A percentile compares a stretch with the other conserved stretches of the same genome.
These are phyloP conservation scores for Pseudomassariella vexata DNA, from an alignment of 2,329 filamentous ascomycete species.

Conservation along the genomic window DNA sequence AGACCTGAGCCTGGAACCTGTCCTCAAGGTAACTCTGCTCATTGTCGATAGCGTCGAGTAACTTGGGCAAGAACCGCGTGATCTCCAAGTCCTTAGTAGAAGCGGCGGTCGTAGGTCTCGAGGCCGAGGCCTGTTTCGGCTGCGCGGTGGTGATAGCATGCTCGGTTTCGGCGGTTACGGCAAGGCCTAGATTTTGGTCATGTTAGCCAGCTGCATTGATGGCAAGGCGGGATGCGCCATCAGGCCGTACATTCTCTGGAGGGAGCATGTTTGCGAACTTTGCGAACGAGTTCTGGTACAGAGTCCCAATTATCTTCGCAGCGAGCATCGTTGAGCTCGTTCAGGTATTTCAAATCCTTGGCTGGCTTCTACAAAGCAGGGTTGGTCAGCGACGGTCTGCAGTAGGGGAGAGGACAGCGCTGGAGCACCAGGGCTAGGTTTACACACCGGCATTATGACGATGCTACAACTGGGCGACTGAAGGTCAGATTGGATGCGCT, in stretches of 20 bases:
- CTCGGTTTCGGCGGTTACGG: conserved; percentile 65
- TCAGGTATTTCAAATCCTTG: conserved; percentile 80
- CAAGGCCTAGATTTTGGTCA: conserved; percentile 49
- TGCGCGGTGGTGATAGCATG: conserved; percentile 54
- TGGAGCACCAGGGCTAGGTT: too few relatives aligned
- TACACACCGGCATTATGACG: conserved; percentile 4
- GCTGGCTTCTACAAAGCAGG: conserved; percentile 42
- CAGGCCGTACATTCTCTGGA: conserved; percentile 67
- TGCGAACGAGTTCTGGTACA: conserved; percentile 83
- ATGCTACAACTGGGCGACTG: too few relatives aligned
- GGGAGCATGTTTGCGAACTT: conserved; percentile 90
- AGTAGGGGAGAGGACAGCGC: neutral
- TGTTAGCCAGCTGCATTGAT: too few relatives aligned
- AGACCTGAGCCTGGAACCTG: conserved; percentile 73
- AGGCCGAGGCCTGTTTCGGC: conserved; percentile 31
- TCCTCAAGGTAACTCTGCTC: conserved; percentile 51
- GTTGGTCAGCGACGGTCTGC: neutral
- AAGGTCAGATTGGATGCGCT: too few relatives aligned
- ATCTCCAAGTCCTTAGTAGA: conserved; percentile 39
- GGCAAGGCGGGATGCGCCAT: too few relatives aligned
- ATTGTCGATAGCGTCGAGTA: conserved; percentile 52
- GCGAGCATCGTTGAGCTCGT: conserved; percentile 76
- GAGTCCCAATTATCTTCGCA: conserved; percentile 84
- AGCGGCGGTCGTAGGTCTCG: conserved; percentile 35
- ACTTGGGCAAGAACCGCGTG: conserved; percentile 39